phyloP scores from a whole-genome alignment of 768 basidiomycete species.

The Crassisporium funariophilum region DNA sequence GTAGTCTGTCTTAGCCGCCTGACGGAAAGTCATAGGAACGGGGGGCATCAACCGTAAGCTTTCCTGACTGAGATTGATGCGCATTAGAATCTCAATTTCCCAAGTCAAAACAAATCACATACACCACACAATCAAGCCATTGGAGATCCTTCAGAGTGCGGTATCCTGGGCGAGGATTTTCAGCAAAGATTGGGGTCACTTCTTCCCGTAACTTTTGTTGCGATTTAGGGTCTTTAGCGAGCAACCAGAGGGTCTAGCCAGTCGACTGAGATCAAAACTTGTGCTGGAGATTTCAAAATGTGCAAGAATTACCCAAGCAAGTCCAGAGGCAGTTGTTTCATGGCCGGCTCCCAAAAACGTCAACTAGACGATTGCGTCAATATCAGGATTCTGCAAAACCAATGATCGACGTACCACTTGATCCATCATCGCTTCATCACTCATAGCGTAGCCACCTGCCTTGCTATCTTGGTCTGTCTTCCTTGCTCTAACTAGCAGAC shows the following conservation, averaged over 20 bases:
- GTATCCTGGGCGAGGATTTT: constrained; percentile 37
- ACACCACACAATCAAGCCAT: constrained; percentile 46
- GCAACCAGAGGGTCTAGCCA: constrained; percentile 51
- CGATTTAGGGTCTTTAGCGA: constrained; percentile 49
- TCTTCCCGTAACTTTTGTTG: constrained; percentile 58
- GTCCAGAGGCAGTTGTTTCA: constrained; percentile 48
- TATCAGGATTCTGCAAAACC: too few relatives aligned
- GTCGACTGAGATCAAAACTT: neutral
- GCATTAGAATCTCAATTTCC: neutral
- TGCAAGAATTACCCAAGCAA: constrained; percentile 43
- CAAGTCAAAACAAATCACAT: constrained; percentile 6
- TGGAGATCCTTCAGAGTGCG: constrained; percentile 40
- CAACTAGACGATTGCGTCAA: constrained; percentile 30
- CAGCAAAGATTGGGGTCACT: constrained; percentile 39
- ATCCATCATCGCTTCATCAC: constrained; percentile 50
- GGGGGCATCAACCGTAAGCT: constrained; percentile 42
- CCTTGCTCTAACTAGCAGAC: constrained; percentile 45
- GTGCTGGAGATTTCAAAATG: neutral
- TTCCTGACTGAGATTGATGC: too few relatives aligned
- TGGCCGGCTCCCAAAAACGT: constrained; percentile 52
- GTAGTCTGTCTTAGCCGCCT: constrained; percentile 38
- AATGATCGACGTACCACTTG: too few relatives aligned
- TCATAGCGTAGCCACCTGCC: constrained; percentile 41
- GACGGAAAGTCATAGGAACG: constrained; percentile 40
- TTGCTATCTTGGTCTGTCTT: constrained; percentile 37